A percentile compares a stretch with the other conserved stretches of the same genome.
These are phyloP conservation scores for Ceratocystis ficicola DNA, from an alignment of 2,329 filamentous ascomycete genomes.

Conservation along the genomic window DNA sequence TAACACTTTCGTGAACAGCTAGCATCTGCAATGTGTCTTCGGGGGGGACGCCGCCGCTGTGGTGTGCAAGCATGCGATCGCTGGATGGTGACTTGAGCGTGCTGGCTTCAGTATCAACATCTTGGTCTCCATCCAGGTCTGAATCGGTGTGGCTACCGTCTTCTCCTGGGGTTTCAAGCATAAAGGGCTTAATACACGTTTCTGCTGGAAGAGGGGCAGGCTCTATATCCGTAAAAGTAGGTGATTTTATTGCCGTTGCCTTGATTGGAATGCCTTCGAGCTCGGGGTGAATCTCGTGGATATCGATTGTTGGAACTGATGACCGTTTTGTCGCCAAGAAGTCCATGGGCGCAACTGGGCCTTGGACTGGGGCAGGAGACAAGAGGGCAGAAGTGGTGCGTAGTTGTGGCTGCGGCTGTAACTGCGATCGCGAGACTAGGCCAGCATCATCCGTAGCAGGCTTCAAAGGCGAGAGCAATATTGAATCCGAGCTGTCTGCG, in stretches of 20 bases:
- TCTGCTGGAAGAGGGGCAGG: slow-evolving; percentile 1
- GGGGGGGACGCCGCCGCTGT: slow-evolving; percentile 17
- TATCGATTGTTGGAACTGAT: slow-evolving; percentile 41
- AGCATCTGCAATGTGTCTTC: slow-evolving; percentile 37
- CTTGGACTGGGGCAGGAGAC: slow-evolving; percentile 14
- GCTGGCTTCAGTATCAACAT: background rate
- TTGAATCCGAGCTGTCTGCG: slow-evolving; percentile 20
- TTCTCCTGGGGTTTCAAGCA: slow-evolving; percentile 1
- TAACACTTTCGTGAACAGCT: slow-evolving; percentile 37
- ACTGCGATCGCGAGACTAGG: background rate
- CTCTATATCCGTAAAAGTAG: slow-evolving; percentile 38
- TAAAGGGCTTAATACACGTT: background rate
- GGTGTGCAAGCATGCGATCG: slow-evolving; percentile 23
- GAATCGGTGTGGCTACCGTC: background rate
- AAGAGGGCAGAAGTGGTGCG: slow-evolving; percentile 10
- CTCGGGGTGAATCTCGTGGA: slow-evolving; percentile 45
- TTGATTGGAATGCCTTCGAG: slow-evolving; percentile 50
- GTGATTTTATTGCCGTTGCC: slow-evolving; percentile 40
- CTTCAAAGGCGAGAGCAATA: slow-evolving; percentile 22
- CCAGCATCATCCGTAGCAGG: slow-evolving; percentile 19
- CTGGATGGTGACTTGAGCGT: slow-evolving; percentile 4
- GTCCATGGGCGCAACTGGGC: slow-evolving; percentile 26
- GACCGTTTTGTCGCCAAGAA: slow-evolving; percentile 28
- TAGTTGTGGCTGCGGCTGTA: background rate
- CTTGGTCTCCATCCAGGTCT: background rate